A percentile compares a stretch with the other conserved stretches of the same genome.
phyloP scores from a whole-genome alignment of 768 basidiomycete genomes.

The Dioszegia crocea region DNA sequence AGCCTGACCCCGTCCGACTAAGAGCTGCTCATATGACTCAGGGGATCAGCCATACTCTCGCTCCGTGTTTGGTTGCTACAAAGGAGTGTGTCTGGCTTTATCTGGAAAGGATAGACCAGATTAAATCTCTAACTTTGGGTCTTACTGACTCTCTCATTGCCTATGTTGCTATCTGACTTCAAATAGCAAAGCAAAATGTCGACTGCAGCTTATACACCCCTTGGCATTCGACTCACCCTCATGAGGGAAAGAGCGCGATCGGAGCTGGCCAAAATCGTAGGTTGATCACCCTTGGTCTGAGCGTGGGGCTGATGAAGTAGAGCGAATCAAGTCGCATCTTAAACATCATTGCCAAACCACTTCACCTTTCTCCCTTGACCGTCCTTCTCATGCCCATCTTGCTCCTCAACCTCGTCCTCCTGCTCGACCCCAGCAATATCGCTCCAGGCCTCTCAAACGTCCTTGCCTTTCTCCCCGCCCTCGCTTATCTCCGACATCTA shows the following conservation, averaged over 20 bases:
- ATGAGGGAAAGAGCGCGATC: background rate
- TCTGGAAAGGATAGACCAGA: too few relatives aligned
- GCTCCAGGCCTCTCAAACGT: background rate
- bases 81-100: too few relatives aligned
- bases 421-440: background rate
- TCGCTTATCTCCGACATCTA: background rate
- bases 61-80: too few relatives aligned
- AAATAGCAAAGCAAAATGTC: background rate
- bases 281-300: too few relatives aligned
- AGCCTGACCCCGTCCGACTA: too few relatives aligned
- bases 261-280: background rate
- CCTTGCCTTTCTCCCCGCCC: constrained; percentile 3
- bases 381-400: background rate
- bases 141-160: too few relatives aligned
- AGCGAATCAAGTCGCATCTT: background rate
- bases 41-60: too few relatives aligned
- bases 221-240: background rate
- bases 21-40: too few relatives aligned
- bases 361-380: background rate
- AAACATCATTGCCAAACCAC: background rate
- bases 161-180: background rate
- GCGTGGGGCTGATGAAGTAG: background rate
- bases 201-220: background rate
- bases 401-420: background rate
- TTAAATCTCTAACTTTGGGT: too few relatives aligned